These are phyloP conservation scores for Diaporthe sp. DNA, from an alignment of 2,329 filamentous ascomycete genomes.

Conservation along the genomic window DNA sequence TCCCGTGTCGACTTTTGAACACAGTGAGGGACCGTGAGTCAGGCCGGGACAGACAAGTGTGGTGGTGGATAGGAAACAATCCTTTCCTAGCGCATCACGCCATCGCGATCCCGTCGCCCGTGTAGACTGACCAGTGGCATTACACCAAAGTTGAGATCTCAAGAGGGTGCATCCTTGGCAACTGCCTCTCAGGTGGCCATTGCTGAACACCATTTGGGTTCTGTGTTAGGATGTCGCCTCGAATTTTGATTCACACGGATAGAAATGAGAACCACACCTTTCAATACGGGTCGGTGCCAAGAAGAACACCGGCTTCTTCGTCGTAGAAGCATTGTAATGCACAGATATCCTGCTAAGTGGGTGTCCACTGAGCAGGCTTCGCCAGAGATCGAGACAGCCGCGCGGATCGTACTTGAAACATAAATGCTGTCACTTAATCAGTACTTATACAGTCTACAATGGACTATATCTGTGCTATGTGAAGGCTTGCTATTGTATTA, in stretches of 20 bases:
- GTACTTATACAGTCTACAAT: no score
- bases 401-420: no score
- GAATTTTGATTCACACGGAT: background rate
- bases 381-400: no score
- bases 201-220: background rate
- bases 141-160: background rate
- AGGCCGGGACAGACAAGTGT: background rate
- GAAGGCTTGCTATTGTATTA: no score
- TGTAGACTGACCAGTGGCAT: background rate
- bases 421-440: no score
- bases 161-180: background rate
- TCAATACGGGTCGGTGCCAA: no score
- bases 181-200: background rate
- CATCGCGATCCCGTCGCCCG: background rate
- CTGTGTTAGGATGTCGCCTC: no score
- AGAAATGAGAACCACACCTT: background rate
- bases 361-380: no score
- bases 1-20: background rate
- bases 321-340: no score
- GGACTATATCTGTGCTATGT: no score
- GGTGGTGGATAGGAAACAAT: background rate
- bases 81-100: slow-evolving; percentile 1
- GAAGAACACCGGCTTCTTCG: no score
- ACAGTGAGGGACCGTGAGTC: background rate
- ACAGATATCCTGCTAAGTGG: no score